A percentile compares a stretch with the other conserved stretches of the same genome.
Conservation (phyloP, 2,329 filamentous ascomycete genomes). For the Blastomyces percursus region DNA sequence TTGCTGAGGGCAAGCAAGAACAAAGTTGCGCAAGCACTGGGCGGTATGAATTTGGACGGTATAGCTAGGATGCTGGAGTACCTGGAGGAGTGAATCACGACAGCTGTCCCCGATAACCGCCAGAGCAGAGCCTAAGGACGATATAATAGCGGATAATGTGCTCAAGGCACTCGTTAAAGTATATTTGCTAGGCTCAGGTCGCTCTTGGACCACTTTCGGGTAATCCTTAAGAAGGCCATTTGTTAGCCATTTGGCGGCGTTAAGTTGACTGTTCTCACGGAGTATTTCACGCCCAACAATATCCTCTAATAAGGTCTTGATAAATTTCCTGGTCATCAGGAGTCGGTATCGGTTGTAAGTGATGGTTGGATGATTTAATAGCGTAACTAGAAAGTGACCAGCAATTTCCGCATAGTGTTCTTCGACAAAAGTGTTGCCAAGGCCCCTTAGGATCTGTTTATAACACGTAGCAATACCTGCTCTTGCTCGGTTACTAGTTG, state of each 20-base stretch:
- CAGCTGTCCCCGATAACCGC: constrained; percentile 69
- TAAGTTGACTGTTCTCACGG: constrained; percentile 78
- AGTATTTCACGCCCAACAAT: constrained; percentile 71
- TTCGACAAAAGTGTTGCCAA: constrained; percentile 77
- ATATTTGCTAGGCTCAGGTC: constrained; percentile 79
- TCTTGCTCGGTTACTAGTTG: constrained; percentile 68
- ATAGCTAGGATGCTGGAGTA: constrained; percentile 89
- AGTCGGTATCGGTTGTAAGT: constrained; percentile 78
- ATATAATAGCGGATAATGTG: constrained; percentile 66
- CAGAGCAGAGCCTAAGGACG: constrained; percentile 69
- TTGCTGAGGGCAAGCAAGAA: constrained; percentile 84
- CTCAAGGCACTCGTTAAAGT: constrained; percentile 68
- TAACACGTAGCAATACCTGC: constrained; percentile 83
- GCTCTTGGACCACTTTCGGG: constrained; percentile 76
- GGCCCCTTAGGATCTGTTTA: constrained; percentile 61
- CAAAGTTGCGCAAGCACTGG: constrained; percentile 73
- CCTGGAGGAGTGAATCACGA: constrained; percentile 76
- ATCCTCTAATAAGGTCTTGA: constrained; percentile 73
- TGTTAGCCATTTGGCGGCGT: constrained; percentile 68
- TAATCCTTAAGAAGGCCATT: constrained; percentile 92
- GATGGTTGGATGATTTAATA: constrained; percentile 66
- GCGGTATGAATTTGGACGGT: constrained; percentile 88
- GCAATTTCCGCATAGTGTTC: constrained; percentile 70
- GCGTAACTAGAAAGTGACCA: constrained; percentile 65
- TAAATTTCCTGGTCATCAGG: constrained; percentile 71